These are phyloP conservation scores for Athelia psychrophila DNA, from an alignment of 1,284 basidiomycete species.

Conservation along the genomic window DNA sequence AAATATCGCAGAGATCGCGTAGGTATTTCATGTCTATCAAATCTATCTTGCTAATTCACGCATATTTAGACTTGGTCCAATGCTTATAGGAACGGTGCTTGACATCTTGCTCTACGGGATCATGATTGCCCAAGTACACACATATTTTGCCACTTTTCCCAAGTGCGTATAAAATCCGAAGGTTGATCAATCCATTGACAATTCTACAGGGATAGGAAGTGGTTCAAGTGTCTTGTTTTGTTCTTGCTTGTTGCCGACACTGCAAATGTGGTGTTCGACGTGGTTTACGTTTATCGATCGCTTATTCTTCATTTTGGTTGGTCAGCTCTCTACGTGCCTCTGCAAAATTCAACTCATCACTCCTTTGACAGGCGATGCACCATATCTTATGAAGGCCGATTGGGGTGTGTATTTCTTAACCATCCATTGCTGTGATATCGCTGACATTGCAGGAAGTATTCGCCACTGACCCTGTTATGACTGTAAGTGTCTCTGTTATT, in stretches of 20 bases:
- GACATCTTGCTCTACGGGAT: slow-evolving; percentile 27
- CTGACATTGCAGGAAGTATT: neutral
- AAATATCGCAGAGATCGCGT: neutral
- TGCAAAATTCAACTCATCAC: too few species aligned
- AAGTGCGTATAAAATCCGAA: slow-evolving; percentile 1
- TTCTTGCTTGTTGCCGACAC: slow-evolving; percentile 27
- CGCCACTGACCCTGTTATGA: slow-evolving; percentile 9
- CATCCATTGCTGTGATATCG: neutral
- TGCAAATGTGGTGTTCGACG: slow-evolving; percentile 25
- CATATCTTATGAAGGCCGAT: slow-evolving; percentile 1
- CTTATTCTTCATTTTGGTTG: slow-evolving; percentile 24
- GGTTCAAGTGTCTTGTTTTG: neutral
- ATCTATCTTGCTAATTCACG: neutral
- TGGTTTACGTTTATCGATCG: slow-evolving; percentile 25
- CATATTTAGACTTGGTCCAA: slow-evolving; percentile 17
- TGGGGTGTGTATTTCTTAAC: slow-evolving; percentile 9
- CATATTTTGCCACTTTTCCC: slow-evolving; percentile 16
- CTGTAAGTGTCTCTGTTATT: slow-evolving; percentile 2
- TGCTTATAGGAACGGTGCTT: slow-evolving; percentile 27
- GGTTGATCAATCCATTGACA: neutral
- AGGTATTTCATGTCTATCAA: neutral
- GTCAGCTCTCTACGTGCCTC: too few species aligned
- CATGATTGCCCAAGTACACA: slow-evolving; percentile 25
- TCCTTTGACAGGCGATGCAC: slow-evolving; percentile 1
- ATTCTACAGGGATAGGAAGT: neutral